phyloP scores from a whole-genome alignment of 1,284 basidiomycete species.

The Cronartium quercuum region DNA sequence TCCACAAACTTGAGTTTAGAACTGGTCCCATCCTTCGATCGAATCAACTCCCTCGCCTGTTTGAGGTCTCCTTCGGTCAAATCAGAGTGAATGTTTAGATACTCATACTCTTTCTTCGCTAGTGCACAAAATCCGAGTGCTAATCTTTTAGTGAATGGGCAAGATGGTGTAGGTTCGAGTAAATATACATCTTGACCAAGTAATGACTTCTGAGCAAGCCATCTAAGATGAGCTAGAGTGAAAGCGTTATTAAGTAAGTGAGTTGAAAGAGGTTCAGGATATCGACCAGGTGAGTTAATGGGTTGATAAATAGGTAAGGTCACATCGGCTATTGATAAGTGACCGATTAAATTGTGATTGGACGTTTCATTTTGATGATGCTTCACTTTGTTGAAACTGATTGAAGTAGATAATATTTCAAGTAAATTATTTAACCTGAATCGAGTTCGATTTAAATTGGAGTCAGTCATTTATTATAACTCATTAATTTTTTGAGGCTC shows the following conservation, averaged over 20 bases:
- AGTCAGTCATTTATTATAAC: background rate
- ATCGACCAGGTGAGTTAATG: background rate
- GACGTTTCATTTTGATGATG: background rate
- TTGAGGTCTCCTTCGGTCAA: slow-evolving; percentile 50
- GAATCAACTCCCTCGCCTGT: slow-evolving; percentile 44
- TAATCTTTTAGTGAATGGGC: background rate
- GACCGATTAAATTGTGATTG: background rate
- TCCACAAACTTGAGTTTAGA: slow-evolving; percentile 49
- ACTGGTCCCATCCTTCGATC: slow-evolving; percentile 42
- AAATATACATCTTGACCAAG: background rate
- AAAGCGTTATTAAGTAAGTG: background rate
- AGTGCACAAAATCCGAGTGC: background rate
- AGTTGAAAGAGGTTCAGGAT: background rate
- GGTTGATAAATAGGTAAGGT: background rate
- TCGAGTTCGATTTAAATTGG: background rate
- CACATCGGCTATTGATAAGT: background rate
- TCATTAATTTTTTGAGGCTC: too few species aligned
- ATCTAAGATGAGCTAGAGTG: background rate
- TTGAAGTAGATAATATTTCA: background rate
- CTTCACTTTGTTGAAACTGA: background rate
- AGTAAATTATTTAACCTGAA: background rate
- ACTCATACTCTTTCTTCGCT: slow-evolving; percentile 43
- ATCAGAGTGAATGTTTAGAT: slow-evolving; percentile 50
- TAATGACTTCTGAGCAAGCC: background rate
- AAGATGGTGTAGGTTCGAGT: background rate